A percentile compares a stretch with the other conserved stretches of the same genome.
phyloP scores from a whole-genome alignment of 179 eudicot genomes.

The Silene coronaria region DNA sequence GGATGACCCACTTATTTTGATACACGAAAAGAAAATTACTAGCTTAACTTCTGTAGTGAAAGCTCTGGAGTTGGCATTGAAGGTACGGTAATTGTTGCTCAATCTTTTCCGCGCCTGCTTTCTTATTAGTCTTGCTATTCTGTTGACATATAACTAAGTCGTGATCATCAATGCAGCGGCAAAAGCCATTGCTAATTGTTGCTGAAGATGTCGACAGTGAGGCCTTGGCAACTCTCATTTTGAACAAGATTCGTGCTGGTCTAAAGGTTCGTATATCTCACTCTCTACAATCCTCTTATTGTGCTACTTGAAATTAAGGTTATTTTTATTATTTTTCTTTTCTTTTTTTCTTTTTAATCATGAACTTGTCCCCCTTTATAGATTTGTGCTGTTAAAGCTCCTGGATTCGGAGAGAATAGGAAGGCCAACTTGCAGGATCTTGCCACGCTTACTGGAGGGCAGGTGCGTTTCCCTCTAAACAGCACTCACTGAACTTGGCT shows the following conservation, averaged over 20 bases:
- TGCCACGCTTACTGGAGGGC: slow-evolving; percentile 84
- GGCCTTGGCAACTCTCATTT: slow-evolving; percentile 84
- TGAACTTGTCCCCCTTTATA: slow-evolving; percentile 9
- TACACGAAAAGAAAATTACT: slow-evolving; percentile 48
- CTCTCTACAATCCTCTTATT: neutral
- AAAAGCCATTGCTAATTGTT: slow-evolving; percentile 80
- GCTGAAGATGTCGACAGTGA: slow-evolving; percentile 96
- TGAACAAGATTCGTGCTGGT: slow-evolving; percentile 92
- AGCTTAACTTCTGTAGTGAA: slow-evolving; percentile 42
- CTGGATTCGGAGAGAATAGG: slow-evolving; percentile 93
- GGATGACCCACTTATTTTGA: slow-evolving; percentile 46
- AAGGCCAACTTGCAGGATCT: slow-evolving; percentile 83
- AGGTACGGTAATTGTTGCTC: slow-evolving; percentile 23
- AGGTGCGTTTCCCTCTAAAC: slow-evolving; percentile 31
- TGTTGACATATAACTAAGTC: slow-evolving; percentile 24
- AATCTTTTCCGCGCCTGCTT: neutral
- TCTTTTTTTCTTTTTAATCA: no score
- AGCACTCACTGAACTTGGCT: neutral
- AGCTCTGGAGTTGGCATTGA: slow-evolving; percentile 46
- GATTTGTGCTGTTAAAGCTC: slow-evolving; percentile 95
- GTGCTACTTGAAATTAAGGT: neutral
- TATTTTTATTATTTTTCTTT: no score
- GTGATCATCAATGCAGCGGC: slow-evolving; percentile 44
- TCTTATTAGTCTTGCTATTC: neutral
- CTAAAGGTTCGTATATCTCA: slow-evolving; percentile 50